A percentile compares a stretch with the other conserved stretches of the same genome.
Evolutionary conservation across 139 green algal species (phyloP).

Genomic region (Picochlorum costavermella): DNA sequence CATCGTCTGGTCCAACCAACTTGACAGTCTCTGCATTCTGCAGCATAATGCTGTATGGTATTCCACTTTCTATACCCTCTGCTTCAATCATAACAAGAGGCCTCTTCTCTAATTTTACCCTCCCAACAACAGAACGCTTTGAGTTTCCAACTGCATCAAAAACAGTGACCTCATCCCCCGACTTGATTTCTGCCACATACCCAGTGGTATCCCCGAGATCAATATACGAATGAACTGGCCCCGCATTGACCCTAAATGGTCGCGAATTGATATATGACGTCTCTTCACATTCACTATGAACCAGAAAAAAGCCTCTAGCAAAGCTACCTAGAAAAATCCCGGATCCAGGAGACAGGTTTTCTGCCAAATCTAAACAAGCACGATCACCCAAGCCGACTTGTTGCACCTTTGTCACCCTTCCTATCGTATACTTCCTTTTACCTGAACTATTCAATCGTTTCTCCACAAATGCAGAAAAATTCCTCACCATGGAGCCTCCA

Average conservation of each 20-base stretch:
- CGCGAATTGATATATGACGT: slow-evolving; percentile 69
- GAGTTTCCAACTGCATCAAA: slow-evolving; percentile 42
- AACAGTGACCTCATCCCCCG: slow-evolving; percentile 55
- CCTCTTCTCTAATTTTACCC: slow-evolving; percentile 64
- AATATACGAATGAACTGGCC: slow-evolving; percentile 75
- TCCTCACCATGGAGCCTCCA: slow-evolving; percentile 1
- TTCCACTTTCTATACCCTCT: slow-evolving; percentile 33
- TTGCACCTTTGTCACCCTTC: slow-evolving; percentile 43
- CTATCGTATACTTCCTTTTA: slow-evolving; percentile 21
- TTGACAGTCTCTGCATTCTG: slow-evolving; percentile 92
- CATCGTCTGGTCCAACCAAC: slow-evolving; percentile 45
- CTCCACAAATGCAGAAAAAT: slow-evolving; percentile 51
- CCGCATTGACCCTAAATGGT: slow-evolving; percentile 91
- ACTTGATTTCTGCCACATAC: slow-evolving; percentile 76
- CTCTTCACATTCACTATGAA: slow-evolving; percentile 73
- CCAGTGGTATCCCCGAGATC: slow-evolving; percentile 32
- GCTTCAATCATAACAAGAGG: slow-evolving; percentile 72
- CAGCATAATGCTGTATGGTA: slow-evolving; percentile 52
- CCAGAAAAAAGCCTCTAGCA: slow-evolving; percentile 71
- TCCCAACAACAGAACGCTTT: slow-evolving; percentile 56
- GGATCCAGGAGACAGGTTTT: slow-evolving; percentile 63
- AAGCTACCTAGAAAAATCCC: slow-evolving; percentile 88
- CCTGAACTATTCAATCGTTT: slow-evolving; percentile 5
- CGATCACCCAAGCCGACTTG: slow-evolving; percentile 73
- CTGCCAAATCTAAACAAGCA: slow-evolving; percentile 57